Base-by-base conservation (phyloP, 768 basidiomycete genomes). In the Russula sp. region DNA sequence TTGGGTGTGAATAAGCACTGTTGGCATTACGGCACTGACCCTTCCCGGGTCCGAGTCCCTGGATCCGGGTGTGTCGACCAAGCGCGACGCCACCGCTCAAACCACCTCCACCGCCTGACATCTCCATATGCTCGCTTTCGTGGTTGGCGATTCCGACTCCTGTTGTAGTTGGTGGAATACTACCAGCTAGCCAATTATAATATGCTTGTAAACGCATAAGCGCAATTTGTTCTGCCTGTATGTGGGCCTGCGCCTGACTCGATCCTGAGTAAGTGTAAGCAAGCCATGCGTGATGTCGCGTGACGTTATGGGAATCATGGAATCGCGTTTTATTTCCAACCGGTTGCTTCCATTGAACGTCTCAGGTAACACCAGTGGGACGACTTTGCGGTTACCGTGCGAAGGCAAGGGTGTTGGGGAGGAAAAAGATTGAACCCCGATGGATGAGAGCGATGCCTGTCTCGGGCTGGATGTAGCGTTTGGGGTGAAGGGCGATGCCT, bases 381-480 rank as follows among this genome's bases (percentile, higher is more conserved):
- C 34, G 7, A 65, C 59, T 14, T 52, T 65, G 20, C 48, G 54
- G n/a, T 52, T 61, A 5, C 64, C 64, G 62, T 57, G 64, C n/a
- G 46, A 59, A 22, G 58, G 64, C 14, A 61, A 42, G 10, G 63
- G 63, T 5, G 63, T 65, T 11, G 56, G 66, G 11, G 66, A 65
- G 30, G 55, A 56, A 60, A 61, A 57, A 6, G 63, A 65, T 34
- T 54, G 58, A 22, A 61, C 49, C 20, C 49, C 59, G 28, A 56
- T 53, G 13, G 48, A 61, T 7, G 55, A 52, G 32, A 42, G 16
- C 13, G 67, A 67, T 9, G 51, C 48, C n/a, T 49, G 67, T 18
- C 50, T 51, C 4, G 64, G 67, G 49, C 67, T 68, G 2, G 67
- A 68, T 24, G 67, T 68, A 26, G 67, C 67, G 28, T 50, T 66